Evolutionary conservation across 306 rosid genomes (phyloP).

Genomic region (Rosa chinensis): DNA sequence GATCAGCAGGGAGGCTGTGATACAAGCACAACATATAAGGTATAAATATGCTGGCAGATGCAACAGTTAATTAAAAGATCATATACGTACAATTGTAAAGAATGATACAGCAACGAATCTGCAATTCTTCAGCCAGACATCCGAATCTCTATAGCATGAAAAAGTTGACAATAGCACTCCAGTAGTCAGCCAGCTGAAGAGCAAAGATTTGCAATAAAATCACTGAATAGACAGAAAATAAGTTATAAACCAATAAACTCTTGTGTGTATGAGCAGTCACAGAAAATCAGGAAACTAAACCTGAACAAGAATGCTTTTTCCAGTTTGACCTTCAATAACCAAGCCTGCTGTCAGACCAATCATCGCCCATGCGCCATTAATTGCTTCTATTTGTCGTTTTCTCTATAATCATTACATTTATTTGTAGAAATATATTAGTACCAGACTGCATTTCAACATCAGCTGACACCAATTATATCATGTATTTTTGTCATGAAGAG

Average conservation of each 20-base stretch:
- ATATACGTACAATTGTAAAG: slow-evolving; percentile 27
- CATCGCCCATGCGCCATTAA: slow-evolving; percentile 99
- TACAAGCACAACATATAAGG: slow-evolving; percentile 23
- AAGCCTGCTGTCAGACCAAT: slow-evolving; percentile 86
- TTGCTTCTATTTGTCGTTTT: slow-evolving; percentile 81
- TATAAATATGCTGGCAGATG: slow-evolving; percentile 22
- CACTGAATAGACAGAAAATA: slow-evolving; percentile 16
- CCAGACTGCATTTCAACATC: neutral
- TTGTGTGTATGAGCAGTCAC: slow-evolving; percentile 1
- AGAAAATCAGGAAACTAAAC: slow-evolving; percentile 31
- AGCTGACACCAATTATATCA: neutral
- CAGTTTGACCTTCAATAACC: slow-evolving; percentile 81
- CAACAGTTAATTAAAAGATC: slow-evolving; percentile 17
- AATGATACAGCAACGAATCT: slow-evolving; percentile 40
- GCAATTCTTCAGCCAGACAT: slow-evolving; percentile 22
- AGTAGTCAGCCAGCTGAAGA: slow-evolving; percentile 73
- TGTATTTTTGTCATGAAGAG: no score
- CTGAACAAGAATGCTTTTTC: slow-evolving; percentile 72
- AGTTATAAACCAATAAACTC: slow-evolving; percentile 21
- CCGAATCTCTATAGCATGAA: slow-evolving; percentile 45
- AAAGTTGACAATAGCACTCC: slow-evolving; percentile 46
- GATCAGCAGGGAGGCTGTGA: slow-evolving; percentile 16
- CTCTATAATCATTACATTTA: slow-evolving; percentile 49
- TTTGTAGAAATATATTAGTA: slow-evolving; percentile 23
- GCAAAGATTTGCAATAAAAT: slow-evolving; percentile 16